A percentile compares a stretch with the other conserved stretches of the same genome.
Conservation (phyloP, 495 filamentous ascomycete genomes). For the Tetracladium setigerum region DNA sequence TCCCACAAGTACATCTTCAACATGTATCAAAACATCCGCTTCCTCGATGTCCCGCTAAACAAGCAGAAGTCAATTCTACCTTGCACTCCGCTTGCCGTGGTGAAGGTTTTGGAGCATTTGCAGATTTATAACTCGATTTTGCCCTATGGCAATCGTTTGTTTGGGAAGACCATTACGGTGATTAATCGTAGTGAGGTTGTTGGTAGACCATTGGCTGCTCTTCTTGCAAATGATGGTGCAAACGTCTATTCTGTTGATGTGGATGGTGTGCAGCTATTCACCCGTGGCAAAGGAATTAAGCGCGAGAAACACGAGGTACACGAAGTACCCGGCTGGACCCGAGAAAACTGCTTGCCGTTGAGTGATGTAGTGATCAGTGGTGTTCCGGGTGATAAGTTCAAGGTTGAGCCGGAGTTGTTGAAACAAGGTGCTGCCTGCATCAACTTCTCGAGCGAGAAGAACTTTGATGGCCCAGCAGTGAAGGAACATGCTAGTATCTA, state of each 20-base stretch:
- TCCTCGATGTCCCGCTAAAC: slow-evolving; percentile 70
- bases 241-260: slow-evolving; percentile 92
- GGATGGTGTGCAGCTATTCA: slow-evolving; percentile 86
- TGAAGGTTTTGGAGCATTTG: slow-evolving; percentile 94
- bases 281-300: slow-evolving; percentile 74
- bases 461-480: slow-evolving; percentile 73
- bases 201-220: slow-evolving; percentile 84
- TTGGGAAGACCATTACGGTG: slow-evolving; percentile 85
- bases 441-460: slow-evolving; percentile 95
- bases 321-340: slow-evolving; percentile 56
- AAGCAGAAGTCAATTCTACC: slow-evolving; percentile 84
- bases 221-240: slow-evolving; percentile 93
- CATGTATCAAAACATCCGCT: slow-evolving; percentile 98
- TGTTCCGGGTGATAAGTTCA: slow-evolving; percentile 79
- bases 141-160: slow-evolving; percentile 86
- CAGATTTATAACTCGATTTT: slow-evolving; percentile 96
- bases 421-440: slow-evolving; percentile 90
- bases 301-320: slow-evolving; percentile 76
- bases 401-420: slow-evolving; percentile 75
- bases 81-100: slow-evolving; percentile 88
- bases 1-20: slow-evolving; percentile 94
- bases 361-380: slow-evolving; percentile 93
- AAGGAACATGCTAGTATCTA: slow-evolving; percentile 96
- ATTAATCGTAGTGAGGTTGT: slow-evolving; percentile 96
- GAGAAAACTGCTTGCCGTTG: slow-evolving; percentile 73